Evolutionary conservation across 192 early-diverging fungal genomes (phyloP).

Genomic region (Gorgonomyces haynaldii): DNA sequence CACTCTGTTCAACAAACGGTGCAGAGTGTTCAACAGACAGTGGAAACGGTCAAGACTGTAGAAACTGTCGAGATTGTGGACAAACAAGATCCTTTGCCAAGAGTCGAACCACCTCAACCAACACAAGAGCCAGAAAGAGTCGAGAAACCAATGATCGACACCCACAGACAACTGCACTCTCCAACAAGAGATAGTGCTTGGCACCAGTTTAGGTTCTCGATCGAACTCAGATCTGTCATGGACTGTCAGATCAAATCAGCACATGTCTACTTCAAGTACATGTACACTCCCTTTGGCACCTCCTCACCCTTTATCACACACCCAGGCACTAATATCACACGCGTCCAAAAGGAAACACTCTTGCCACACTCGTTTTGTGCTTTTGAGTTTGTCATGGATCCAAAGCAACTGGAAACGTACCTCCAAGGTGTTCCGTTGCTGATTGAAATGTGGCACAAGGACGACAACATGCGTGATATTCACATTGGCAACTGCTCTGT

Average conservation of each 20-base stretch:
- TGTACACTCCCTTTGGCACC: conserved; percentile 38
- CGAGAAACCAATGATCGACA: not conserved
- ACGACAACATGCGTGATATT: conserved; percentile 19
- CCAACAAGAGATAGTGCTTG: conserved; percentile 9
- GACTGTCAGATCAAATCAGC: conserved; percentile 13
- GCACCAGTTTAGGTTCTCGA: conserved; percentile 45
- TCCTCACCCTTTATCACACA: conserved; percentile 27
- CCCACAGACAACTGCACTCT: not conserved
- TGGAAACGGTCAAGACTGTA: too few species aligned
- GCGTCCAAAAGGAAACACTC: conserved; percentile 14
- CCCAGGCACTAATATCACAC: conserved; percentile 16
- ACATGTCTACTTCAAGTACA: conserved; percentile 27
- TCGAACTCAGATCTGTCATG: conserved; percentile 32
- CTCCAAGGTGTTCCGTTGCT: conserved; percentile 37
- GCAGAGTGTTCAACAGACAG: too few species aligned
- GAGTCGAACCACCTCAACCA: not conserved
- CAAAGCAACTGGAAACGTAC: conserved; percentile 22
- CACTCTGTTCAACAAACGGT: too few species aligned
- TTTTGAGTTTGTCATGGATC: conserved; percentile 44
- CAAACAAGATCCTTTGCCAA: too few species aligned
- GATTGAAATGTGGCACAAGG: conserved; percentile 29
- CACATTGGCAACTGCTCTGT: conserved; percentile 22
- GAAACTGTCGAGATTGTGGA: too few species aligned
- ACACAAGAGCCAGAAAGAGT: not conserved
- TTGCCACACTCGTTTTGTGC: conserved; percentile 34